phyloP scores from a whole-genome alignment of 192 early-diverging fungal species.

The Mortierella alpina region DNA sequence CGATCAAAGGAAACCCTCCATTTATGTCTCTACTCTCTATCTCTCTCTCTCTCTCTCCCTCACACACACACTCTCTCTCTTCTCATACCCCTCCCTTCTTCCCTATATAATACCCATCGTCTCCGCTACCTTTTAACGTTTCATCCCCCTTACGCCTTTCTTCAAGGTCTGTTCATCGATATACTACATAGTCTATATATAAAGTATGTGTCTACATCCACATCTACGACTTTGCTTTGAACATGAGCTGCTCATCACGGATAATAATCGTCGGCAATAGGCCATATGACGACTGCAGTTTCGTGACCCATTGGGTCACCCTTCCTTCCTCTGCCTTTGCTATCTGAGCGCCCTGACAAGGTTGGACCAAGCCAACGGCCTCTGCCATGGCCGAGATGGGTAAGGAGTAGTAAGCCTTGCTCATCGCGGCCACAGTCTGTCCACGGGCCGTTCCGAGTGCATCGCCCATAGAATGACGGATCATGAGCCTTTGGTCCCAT shows the following conservation, averaged over 20 bases:
- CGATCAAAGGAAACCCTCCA: not conserved
- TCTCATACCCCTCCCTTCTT: not conserved
- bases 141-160: not conserved
- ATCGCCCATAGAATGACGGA: constrained; percentile 23
- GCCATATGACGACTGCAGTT: constrained; percentile 17
- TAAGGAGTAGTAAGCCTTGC: constrained; percentile 42
- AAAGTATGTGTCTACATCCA: not conserved
- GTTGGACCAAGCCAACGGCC: constrained; percentile 12
- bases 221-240: constrained; percentile 31
- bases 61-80: not conserved
- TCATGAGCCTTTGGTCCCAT: constrained; percentile 30
- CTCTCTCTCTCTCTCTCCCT: not conserved
- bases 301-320: constrained; percentile 4
- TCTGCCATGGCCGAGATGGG: constrained; percentile 16
- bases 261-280: constrained; percentile 16
- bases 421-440: constrained; percentile 22
- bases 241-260: constrained; percentile 34
- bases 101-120: not conserved
- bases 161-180: not conserved
- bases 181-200: not conserved
- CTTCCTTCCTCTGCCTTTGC: not conserved
- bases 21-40: not conserved
- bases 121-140: not conserved
- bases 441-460: constrained; percentile 8
- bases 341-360: not conserved